Base-by-base conservation (phyloP, 2,329 filamentous ascomycete species). In the Verticillium nubilum region DNA sequence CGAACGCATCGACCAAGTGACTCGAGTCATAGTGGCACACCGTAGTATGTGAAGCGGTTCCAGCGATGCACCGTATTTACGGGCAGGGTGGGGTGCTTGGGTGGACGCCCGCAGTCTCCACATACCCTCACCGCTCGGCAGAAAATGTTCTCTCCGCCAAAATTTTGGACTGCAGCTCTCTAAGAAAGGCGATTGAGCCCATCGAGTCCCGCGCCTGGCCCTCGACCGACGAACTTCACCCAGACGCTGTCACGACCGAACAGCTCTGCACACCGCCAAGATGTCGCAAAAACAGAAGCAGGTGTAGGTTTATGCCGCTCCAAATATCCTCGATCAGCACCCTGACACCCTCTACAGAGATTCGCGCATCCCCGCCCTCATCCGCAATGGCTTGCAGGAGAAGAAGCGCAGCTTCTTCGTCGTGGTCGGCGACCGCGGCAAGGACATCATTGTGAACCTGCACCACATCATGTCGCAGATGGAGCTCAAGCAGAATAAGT, bases 341-440 rank as follows among this genome's bases (percentile, higher is more conserved):
- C 23, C 31, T 59, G 23, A 58, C 47, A 31, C 12, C 35, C 60
- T 56, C 42, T 52, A 59, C 64, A 92, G 91, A 71, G 92, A 97
- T 76, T 90, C 90, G 78, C 90, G 92, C 75, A 96, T 97, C 69
- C 90, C 89, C 62, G 88, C 92, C 74, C 86, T 97, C 68, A 94
- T 97, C 70, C 86, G 88, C 73, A 97, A 97, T 89, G 90, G 90
- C 65, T 82, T 93, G 63, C 91, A 91, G 75, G 92, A 97, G 75
- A 97, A 97, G 85, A 98, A 98, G 80, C 86, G 95, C 74, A 96
- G 91, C 78, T 97, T 99, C 80, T 96, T 99, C 76, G 91, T 99
- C 60, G 88, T 99, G 26, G 94, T 99, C 53, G 95, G 95, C 70
- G 92, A 99, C 74, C 87, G 92, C 66, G 42, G 29, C 56, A 99